phyloP scores from a whole-genome alignment of 257 asterid species.

The Solanum lignicaule region DNA sequence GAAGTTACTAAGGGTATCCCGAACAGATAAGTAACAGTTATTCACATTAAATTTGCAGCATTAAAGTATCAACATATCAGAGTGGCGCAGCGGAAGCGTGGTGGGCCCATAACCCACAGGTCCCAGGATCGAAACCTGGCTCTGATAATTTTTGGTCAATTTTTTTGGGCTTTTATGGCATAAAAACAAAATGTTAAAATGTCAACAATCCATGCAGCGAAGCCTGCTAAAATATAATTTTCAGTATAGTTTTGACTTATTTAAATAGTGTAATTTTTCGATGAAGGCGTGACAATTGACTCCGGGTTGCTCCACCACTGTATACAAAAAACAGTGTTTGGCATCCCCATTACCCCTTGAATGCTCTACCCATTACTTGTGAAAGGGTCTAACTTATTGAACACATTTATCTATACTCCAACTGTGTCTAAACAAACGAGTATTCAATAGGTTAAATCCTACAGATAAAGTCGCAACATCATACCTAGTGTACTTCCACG shows the following conservation, averaged over 20 bases:
- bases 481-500: background rate
- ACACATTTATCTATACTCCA: background rate
- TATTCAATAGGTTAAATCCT: background rate
- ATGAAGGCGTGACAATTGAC: background rate
- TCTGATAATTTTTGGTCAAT: constrained; percentile 30
- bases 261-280: background rate
- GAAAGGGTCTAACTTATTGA: background rate
- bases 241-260: background rate
- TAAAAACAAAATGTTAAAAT: background rate
- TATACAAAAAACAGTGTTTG: background rate
- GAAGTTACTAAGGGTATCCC: background rate
- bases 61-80: background rate
- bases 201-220: background rate
- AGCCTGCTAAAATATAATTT: background rate
- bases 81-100: constrained; percentile 65
- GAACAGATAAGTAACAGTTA: background rate
- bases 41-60: accelerated
- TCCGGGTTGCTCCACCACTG: background rate
- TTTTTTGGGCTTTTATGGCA: background rate
- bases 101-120: constrained; percentile 99
- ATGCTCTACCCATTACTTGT: background rate
- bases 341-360: background rate
- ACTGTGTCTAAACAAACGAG: background rate
- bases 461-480: background rate
- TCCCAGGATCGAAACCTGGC: constrained; percentile 99